Evolutionary conservation across 2,329 filamentous ascomycete species (phyloP).

Genomic region (Capronia americana): DNA sequence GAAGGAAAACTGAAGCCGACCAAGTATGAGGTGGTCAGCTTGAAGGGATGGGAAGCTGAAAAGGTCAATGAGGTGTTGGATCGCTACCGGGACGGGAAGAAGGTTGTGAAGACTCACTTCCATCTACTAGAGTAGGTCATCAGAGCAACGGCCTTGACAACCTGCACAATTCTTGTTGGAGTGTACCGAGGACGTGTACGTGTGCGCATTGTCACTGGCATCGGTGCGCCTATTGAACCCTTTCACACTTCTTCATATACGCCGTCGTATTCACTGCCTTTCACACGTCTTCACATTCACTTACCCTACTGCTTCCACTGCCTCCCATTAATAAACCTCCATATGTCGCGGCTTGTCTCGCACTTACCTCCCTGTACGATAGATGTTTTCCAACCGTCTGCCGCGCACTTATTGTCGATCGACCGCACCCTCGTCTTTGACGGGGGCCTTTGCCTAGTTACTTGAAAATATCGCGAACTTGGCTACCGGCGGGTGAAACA

Average conservation of each 20-base stretch:
- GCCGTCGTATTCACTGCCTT: neutral
- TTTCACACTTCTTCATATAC: neutral
- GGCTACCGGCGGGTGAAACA: neutral
- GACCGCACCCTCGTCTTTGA: neutral
- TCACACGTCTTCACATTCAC: neutral
- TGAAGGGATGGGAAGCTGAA: conserved; percentile 44
- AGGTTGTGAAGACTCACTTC: conserved; percentile 42
- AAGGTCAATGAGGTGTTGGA: conserved; percentile 50
- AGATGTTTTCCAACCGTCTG: neutral
- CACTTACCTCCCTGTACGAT: neutral
- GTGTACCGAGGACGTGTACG: neutral
- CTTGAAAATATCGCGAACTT: too few species aligned
- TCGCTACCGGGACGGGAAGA: conserved; percentile 47
- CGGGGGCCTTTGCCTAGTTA: too few species aligned
- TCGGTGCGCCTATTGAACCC: neutral
- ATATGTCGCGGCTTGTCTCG: neutral
- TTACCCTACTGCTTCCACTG: neutral
- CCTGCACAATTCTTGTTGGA: neutral
- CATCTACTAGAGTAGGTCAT: conserved; percentile 21
- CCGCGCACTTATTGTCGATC: neutral
- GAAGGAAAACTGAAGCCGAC: conserved; percentile 41
- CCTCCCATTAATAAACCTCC: neutral
- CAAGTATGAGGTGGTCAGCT: conserved; percentile 42
- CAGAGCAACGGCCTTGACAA: neutral
- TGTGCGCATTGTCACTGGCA: neutral